Evolutionary conservation across 768 basidiomycete genomes (phyloP).

Genomic region (Auriculariales sp.): DNA sequence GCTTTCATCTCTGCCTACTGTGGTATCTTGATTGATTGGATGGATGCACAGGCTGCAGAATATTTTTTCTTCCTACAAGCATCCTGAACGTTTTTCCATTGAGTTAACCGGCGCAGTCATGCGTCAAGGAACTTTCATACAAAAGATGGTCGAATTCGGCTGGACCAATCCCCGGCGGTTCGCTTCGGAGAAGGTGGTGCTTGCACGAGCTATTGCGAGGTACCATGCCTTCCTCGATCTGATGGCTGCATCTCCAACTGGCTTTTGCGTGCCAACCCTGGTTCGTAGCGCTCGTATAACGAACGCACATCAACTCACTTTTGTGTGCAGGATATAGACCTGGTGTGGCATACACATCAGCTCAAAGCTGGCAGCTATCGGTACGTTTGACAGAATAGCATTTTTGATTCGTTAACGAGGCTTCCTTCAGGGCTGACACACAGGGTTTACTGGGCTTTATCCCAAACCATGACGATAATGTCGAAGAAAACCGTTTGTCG

Average conservation of each 20-base stretch:
- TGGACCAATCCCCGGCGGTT: background rate
- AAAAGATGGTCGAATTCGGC: background rate
- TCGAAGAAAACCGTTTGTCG: conserved; percentile 30
- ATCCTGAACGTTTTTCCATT: background rate
- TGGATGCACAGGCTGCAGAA: too few species aligned
- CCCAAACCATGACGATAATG: conserved; percentile 30
- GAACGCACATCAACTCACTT: background rate
- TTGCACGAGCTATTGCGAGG: background rate
- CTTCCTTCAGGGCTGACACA: background rate
- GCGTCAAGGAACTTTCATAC: background rate
- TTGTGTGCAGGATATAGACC: conserved; percentile 48
- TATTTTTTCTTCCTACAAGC: too few species aligned
- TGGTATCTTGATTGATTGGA: too few species aligned
- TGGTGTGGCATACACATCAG: conserved; percentile 67
- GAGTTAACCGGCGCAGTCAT: background rate
- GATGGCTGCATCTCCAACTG: background rate
- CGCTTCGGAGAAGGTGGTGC: background rate
- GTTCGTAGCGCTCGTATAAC: background rate
- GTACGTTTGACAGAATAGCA: conserved; percentile 14
- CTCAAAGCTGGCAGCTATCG: conserved; percentile 33
- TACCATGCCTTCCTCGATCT: background rate
- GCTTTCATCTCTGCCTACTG: too few species aligned
- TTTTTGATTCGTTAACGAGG: background rate
- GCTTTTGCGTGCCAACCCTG: background rate
- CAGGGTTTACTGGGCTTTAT: background rate